These are phyloP conservation scores for Imleria badia DNA, from an alignment of 768 basidiomycete species.

Conservation along the genomic window DNA sequence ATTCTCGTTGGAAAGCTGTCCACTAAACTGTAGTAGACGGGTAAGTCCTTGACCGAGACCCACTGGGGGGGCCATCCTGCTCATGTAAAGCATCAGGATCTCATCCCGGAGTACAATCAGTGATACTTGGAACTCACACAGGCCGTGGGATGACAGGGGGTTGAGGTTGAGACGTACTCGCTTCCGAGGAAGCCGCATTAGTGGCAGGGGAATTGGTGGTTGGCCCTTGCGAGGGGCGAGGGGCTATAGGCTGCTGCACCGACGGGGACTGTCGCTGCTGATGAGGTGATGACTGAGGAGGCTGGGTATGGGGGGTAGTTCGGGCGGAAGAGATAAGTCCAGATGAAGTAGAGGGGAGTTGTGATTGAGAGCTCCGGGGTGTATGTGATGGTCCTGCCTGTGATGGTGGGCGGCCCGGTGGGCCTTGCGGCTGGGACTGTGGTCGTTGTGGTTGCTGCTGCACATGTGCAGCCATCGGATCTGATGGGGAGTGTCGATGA, in stretches of 20 bases:
- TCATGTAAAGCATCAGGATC: slow-evolving; percentile 19
- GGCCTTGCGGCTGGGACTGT: slow-evolving; percentile 58
- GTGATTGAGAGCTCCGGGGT: slow-evolving; percentile 41
- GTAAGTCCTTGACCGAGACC: slow-evolving; percentile 63
- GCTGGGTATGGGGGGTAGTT: slow-evolving; percentile 37
- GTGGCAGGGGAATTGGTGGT: slow-evolving; percentile 23
- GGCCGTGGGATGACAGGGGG: slow-evolving; percentile 27
- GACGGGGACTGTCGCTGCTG: slow-evolving; percentile 35
- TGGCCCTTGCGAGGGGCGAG: slow-evolving; percentile 34
- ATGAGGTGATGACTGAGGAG: slow-evolving; percentile 33
- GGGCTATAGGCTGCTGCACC: slow-evolving; percentile 38
- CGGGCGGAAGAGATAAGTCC: slow-evolving; percentile 28
- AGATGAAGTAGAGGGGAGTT: slow-evolving; percentile 33
- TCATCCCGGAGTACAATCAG: background rate
- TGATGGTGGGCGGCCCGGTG: slow-evolving; percentile 50
- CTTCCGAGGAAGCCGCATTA: slow-evolving; percentile 27
- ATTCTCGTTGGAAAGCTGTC: slow-evolving; percentile 55
- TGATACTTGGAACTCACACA: slow-evolving; percentile 27
- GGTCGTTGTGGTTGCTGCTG: slow-evolving; percentile 48
- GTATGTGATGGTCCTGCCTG: slow-evolving; percentile 48
- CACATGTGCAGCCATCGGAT: slow-evolving; percentile 42
- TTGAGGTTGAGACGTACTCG: slow-evolving; percentile 34
- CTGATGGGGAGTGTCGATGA: slow-evolving; percentile 48
- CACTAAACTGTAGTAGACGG: slow-evolving; percentile 71
- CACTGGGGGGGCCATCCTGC: slow-evolving; percentile 36